phyloP scores from a whole-genome alignment of 305 asterid species.

The Fraxinus platypoda region DNA sequence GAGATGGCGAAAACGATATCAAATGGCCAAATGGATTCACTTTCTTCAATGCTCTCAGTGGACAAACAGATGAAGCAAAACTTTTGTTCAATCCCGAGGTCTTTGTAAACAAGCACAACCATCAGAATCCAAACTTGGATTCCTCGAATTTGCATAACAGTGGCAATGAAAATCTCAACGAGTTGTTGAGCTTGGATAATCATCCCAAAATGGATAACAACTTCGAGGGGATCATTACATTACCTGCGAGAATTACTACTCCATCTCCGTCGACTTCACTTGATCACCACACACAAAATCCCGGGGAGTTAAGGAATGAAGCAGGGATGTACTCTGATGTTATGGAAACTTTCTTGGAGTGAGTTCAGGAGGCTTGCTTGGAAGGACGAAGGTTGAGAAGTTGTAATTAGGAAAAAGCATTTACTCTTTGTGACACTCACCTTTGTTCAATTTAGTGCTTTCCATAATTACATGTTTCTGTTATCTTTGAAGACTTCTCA shows the following conservation, averaged over 20 bases:
- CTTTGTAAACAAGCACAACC: conserved; percentile 39
- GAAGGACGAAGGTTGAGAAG: conserved; percentile 16
- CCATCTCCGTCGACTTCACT: conserved; percentile 66
- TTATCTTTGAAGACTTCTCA: conserved; percentile 21
- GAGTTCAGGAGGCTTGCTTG: conserved; percentile 36
- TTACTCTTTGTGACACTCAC: conserved; percentile 25
- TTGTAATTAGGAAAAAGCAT: conserved; percentile 40
- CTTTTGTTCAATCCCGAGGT: conserved; percentile 67
- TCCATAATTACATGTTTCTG: conserved; percentile 32
- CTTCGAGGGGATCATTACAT: conserved; percentile 78
- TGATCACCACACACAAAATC: conserved; percentile 56
- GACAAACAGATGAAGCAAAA: conserved; percentile 69
- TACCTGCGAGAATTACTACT: conserved; percentile 77
- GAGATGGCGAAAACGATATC: conserved; percentile 40
- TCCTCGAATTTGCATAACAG: conserved; percentile 36
- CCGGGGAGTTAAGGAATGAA: conserved; percentile 68
- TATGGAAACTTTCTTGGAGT: conserved; percentile 74
- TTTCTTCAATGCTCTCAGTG: conserved; percentile 67
- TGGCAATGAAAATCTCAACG: conserved; percentile 43
- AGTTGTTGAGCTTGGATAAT: conserved; percentile 80
- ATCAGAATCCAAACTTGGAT: conserved; percentile 35
- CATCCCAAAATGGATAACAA: conserved; percentile 72
- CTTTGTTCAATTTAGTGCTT: conserved; percentile 30
- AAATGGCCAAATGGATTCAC: conserved; percentile 54
- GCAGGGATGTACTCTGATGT: conserved; percentile 74